Evolutionary conservation across 306 rosid species (phyloP).

Genomic region (Cicer bijugum): DNA sequence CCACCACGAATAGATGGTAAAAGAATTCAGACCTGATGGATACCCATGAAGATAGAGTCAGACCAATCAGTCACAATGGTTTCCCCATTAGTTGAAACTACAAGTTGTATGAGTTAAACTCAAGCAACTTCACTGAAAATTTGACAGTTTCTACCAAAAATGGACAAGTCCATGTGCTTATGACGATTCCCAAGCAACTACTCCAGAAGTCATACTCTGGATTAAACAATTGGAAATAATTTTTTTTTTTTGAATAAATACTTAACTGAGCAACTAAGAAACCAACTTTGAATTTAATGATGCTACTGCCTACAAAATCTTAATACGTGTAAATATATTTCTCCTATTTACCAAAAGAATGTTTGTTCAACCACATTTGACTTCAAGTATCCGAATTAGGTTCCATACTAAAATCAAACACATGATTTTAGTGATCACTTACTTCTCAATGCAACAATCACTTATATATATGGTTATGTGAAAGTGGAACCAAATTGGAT

Average conservation of each 20-base stretch:
- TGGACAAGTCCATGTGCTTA: slow-evolving; percentile 5
- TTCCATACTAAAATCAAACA: slow-evolving; percentile 29
- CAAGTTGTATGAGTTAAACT: slow-evolving; percentile 26
- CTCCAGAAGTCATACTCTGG: slow-evolving; percentile 8
- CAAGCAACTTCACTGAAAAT: not conserved
- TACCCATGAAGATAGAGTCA: not conserved
- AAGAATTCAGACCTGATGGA: not conserved
- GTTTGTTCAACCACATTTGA: slow-evolving; percentile 6
- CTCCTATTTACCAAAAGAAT: slow-evolving; percentile 19
- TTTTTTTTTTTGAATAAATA: not conserved
- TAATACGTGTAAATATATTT: not conserved
- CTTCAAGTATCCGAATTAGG: slow-evolving; percentile 15
- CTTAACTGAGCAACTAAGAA: not conserved
- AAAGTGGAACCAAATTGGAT: not conserved
- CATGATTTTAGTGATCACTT: not conserved
- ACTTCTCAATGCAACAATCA: slow-evolving; percentile 17
- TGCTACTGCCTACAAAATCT: slow-evolving; percentile 4
- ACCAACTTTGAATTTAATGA: slow-evolving; percentile 9
- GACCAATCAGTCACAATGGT: not conserved
- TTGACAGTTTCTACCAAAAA: not conserved
- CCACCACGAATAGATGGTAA: not conserved
- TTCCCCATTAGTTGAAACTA: slow-evolving; percentile 4
- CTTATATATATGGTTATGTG: slow-evolving; percentile 26
- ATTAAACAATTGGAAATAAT: not conserved
- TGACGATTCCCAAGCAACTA: slow-evolving; percentile 15